Percentiles rank a stretch among this genome's conserved stretches.
phyloP scores from a whole-genome alignment of 2,329 filamentous ascomycete species.

The Ophiostoma piceae region DNA sequence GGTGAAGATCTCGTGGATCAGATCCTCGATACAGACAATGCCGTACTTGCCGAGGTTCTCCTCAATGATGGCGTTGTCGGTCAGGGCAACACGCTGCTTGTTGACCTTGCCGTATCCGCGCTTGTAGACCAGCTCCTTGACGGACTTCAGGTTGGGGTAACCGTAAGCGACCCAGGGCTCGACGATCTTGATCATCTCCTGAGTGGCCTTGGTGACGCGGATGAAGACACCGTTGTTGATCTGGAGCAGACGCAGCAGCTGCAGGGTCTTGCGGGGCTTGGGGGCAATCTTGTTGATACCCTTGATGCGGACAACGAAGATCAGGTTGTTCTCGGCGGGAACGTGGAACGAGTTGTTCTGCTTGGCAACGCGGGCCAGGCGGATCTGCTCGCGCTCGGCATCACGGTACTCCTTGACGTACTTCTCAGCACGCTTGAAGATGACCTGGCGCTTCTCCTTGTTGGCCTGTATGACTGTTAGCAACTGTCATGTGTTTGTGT shows the following conservation, averaged over 20 bases:
- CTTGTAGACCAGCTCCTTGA: slow-evolving; percentile 99
- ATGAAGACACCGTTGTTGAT: slow-evolving; percentile 99
- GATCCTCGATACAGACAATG: slow-evolving; percentile 98
- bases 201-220: slow-evolving; percentile 93
- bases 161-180: slow-evolving; percentile 99
- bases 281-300: slow-evolving; percentile 99
- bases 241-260: slow-evolving; percentile 98
- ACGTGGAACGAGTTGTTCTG: slow-evolving; percentile 91
- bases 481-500: slow-evolving; percentile 12
- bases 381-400: slow-evolving; percentile 96
- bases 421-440: slow-evolving; percentile 99
- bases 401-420: slow-evolving; percentile 99
- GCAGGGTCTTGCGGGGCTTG: slow-evolving; percentile 99
- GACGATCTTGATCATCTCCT: slow-evolving; percentile 95
- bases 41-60: slow-evolving; percentile 95
- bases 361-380: slow-evolving; percentile 83
- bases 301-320: slow-evolving; percentile 99
- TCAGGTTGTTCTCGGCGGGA: slow-evolving; percentile 88
- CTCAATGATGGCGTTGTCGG: slow-evolving; percentile 97
- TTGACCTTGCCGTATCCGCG: slow-evolving; percentile 98
- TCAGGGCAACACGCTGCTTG: slow-evolving; percentile 94
- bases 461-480: slow-evolving; percentile 60
- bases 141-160: slow-evolving; percentile 98
- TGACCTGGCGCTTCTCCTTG: slow-evolving; percentile 97
- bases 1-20: slow-evolving; percentile 98